Percentiles rank a stretch among this genome's conserved stretches.
Evolutionary conservation across 2,329 filamentous ascomycete genomes (phyloP).

Genomic region (Pestalotiopsis sp.): DNA sequence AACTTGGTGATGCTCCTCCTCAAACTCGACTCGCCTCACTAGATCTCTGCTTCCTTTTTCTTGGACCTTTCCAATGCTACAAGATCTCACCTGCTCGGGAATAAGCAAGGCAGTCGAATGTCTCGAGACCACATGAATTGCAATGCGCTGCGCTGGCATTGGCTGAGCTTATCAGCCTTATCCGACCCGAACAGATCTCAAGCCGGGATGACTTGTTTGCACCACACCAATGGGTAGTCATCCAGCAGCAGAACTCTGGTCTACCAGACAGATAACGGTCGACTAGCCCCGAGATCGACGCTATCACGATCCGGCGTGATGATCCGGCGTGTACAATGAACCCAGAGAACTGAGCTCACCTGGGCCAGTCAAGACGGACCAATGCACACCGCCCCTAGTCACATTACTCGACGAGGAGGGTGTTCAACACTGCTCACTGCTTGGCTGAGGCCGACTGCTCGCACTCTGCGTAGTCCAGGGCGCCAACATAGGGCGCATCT

Average conservation of each 20-base stretch:
- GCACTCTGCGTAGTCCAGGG: neutral
- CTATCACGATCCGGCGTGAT: neutral
- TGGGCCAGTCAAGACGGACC: neutral
- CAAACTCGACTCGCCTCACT: too few species aligned
- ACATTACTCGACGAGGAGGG: neutral
- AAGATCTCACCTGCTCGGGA: too few species aligned
- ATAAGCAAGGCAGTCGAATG: neutral
- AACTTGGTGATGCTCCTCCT: too few species aligned
- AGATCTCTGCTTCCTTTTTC: too few species aligned
- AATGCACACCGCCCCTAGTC: neutral
- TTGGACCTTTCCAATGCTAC: too few species aligned
- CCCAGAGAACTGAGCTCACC: neutral
- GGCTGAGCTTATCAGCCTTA: neutral
- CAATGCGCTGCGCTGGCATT: neutral
- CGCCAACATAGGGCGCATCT: neutral
- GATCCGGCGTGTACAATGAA: neutral
- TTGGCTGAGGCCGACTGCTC: neutral
- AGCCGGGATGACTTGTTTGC: too few species aligned
- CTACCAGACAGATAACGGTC: too few species aligned
- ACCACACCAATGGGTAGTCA: too few species aligned
- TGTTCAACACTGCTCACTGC: neutral
- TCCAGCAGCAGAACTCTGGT: too few species aligned
- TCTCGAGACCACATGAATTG: neutral
- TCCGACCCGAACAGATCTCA: neutral
- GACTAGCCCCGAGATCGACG: neutral